Percentiles rank a stretch among this genome's conserved stretches.
Evolutionary conservation across 495 filamentous ascomycete species (phyloP).

Genomic region (Penicillium antarcticum): DNA sequence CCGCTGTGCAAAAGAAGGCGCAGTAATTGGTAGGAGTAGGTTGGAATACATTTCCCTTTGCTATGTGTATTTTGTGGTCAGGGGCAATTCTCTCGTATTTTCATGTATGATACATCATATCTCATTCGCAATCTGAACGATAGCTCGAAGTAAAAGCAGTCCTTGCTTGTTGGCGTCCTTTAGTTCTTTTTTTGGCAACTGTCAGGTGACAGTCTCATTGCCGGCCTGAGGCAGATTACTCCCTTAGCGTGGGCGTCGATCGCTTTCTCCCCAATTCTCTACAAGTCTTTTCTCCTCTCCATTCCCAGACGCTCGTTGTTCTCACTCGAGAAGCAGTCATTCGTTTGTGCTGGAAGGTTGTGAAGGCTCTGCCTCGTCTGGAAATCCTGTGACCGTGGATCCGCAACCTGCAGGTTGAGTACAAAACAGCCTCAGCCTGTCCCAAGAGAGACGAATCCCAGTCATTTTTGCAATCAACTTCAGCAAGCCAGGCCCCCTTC

Average conservation of each 20-base stretch:
- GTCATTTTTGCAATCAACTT: slow-evolving; percentile 1
- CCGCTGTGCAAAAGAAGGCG: slow-evolving; percentile 81
- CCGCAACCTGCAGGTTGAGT: neutral
- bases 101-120: slow-evolving; percentile 26
- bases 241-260: slow-evolving; percentile 21
- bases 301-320: slow-evolving; percentile 8
- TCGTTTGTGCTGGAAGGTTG: slow-evolving; percentile 14
- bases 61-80: slow-evolving; percentile 12
- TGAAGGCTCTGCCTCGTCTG: neutral
- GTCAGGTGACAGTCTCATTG: slow-evolving; percentile 23
- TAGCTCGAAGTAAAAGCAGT: slow-evolving; percentile 1
- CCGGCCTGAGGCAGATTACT: slow-evolving; percentile 3
- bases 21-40: slow-evolving; percentile 33
- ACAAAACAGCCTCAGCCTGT: neutral
- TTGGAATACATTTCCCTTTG: slow-evolving; percentile 5
- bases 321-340: slow-evolving; percentile 11
- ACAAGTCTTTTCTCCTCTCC: slow-evolving; percentile 1
- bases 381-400: neutral
- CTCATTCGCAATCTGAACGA: neutral
- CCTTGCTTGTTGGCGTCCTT: too few relatives aligned
- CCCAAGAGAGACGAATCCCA: neutral
- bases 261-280: slow-evolving; percentile 18
- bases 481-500: neutral
- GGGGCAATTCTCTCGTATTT: slow-evolving; percentile 11
- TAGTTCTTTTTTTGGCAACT: slow-evolving; percentile 17